Conservation (phyloP, 805 yeast genomes). For the Sporopachydermia quercuum region DNA sequence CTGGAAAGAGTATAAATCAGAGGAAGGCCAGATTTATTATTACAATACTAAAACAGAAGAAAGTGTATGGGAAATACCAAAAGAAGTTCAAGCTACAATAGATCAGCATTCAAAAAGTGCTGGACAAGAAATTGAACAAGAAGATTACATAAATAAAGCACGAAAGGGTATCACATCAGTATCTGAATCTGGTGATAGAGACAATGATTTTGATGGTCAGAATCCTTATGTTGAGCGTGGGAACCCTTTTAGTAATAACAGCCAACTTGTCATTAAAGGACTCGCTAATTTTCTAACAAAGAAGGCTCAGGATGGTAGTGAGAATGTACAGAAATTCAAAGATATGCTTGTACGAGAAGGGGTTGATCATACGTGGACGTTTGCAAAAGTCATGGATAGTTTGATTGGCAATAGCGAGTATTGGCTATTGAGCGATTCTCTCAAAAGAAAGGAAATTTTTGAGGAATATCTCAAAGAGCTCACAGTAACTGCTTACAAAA, state of each 20-base stretch:
- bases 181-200: background rate
- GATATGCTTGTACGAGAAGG: conserved; percentile 35
- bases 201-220: background rate
- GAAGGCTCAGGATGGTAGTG: background rate
- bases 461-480: conserved; percentile 37
- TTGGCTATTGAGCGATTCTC: conserved; percentile 51
- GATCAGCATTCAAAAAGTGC: conserved; percentile 3
- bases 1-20: conserved; percentile 37
- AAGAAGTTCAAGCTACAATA: conserved; percentile 22
- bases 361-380: conserved; percentile 68
- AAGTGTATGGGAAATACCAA: conserved; percentile 75
- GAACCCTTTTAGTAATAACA: background rate
- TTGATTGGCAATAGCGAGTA: conserved; percentile 48
- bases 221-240: background rate
- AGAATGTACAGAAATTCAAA: conserved; percentile 24
- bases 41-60: conserved; percentile 47
- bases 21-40: conserved; percentile 53
- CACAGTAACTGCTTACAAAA: conserved; percentile 1
- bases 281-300: background rate
- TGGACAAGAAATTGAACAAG: conserved; percentile 1
- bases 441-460: conserved; percentile 42
- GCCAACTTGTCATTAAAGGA: background rate
- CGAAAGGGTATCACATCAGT: too few relatives aligned
- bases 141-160: background rate
- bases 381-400: conserved; percentile 43